Conservation (phyloP, 2,329 filamentous ascomycete genomes). For the Neofusicoccum cordaticola region DNA sequence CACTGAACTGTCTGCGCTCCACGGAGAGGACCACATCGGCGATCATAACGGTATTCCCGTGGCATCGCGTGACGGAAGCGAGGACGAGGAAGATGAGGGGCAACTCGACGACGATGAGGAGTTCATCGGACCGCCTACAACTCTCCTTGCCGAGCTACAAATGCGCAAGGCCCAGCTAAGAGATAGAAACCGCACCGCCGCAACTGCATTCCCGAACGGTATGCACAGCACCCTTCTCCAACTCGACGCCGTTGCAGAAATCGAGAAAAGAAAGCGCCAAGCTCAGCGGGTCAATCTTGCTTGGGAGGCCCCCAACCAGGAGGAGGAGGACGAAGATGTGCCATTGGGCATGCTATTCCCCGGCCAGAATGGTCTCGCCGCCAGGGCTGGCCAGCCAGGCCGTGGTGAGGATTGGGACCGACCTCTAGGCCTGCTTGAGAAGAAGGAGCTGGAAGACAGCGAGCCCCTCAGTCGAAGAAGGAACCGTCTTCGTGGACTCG, state of each 20-base stretch:
- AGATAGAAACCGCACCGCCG: slow-evolving; percentile 68
- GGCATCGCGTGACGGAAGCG: slow-evolving; percentile 22
- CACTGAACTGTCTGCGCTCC: slow-evolving; percentile 21
- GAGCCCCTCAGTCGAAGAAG: slow-evolving; percentile 80
- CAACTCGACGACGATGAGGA: slow-evolving; percentile 23
- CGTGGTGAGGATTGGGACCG: slow-evolving; percentile 52
- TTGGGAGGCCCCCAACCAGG: slow-evolving; percentile 70
- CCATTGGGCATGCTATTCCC: slow-evolving; percentile 80
- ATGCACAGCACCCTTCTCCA: slow-evolving; percentile 88
- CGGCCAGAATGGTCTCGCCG: slow-evolving; percentile 53
- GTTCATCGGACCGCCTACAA: slow-evolving; percentile 76
- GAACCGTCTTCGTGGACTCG: slow-evolving; percentile 67
- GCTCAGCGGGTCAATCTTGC: slow-evolving; percentile 79
- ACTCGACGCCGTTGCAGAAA: slow-evolving; percentile 83
- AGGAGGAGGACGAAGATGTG: slow-evolving; percentile 67
- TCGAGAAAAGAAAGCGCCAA: slow-evolving; percentile 72
- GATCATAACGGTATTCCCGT: not conserved
- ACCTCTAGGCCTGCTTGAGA: slow-evolving; percentile 74
- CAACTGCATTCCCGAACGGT: slow-evolving; percentile 66
- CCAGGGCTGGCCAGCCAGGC: slow-evolving; percentile 35
- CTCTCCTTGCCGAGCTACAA: slow-evolving; percentile 86
- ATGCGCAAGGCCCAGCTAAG: slow-evolving; percentile 87
- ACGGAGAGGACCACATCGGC: not conserved
- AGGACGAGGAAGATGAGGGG: slow-evolving; percentile 43
- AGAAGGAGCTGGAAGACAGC: slow-evolving; percentile 83